A percentile compares a stretch with the other conserved stretches of the same genome.
Conservation (phyloP, 73 alveolate species). For the Loxodes magnus region DNA sequence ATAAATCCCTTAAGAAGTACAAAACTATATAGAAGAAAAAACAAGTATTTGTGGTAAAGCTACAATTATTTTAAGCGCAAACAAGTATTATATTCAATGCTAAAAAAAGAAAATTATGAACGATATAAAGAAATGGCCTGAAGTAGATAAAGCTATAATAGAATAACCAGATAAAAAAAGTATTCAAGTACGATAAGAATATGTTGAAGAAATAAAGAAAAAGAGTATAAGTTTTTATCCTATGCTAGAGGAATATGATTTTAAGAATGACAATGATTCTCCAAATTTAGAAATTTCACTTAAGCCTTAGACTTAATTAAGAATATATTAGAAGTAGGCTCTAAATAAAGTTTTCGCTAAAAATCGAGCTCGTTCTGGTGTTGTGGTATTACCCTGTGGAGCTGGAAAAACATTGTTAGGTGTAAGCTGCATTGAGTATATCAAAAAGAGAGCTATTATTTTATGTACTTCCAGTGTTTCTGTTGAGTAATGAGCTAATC, state of each 20-base stretch:
- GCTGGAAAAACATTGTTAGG: conserved; percentile 93
- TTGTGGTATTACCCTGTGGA: conserved; percentile 97
- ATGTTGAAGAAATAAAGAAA: conserved; percentile 14
- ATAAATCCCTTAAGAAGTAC: conserved; percentile 49
- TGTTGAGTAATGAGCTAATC: conserved; percentile 68
- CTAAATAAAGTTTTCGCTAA: conserved; percentile 77
- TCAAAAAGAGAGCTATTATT: conserved; percentile 65
- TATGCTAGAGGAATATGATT: conserved; percentile 14
- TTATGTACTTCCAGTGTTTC: conserved; percentile 81
- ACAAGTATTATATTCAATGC: conserved; percentile 63
- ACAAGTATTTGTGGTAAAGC: conserved; percentile 80
- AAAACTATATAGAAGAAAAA: conserved; percentile 50
- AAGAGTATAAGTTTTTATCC: conserved; percentile 48
- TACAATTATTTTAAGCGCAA: conserved; percentile 58
- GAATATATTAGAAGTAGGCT: conserved; percentile 87
- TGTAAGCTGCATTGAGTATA: conserved; percentile 74
- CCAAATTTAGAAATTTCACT: conserved; percentile 56
- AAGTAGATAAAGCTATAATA: conserved; percentile 18
- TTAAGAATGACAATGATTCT: conserved; percentile 23
- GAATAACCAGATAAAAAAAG: conserved; percentile 1
- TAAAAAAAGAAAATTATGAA: conserved; percentile 19
- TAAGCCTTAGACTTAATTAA: conserved; percentile 51
- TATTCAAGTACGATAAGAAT: not conserved
- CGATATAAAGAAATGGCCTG: conserved; percentile 23
- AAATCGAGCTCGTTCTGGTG: conserved; percentile 91